Percentiles rank a stretch among this genome's conserved stretches.
Evolutionary conservation across 768 basidiomycete genomes (phyloP).

Genomic region (Jaapia argillacea): DNA sequence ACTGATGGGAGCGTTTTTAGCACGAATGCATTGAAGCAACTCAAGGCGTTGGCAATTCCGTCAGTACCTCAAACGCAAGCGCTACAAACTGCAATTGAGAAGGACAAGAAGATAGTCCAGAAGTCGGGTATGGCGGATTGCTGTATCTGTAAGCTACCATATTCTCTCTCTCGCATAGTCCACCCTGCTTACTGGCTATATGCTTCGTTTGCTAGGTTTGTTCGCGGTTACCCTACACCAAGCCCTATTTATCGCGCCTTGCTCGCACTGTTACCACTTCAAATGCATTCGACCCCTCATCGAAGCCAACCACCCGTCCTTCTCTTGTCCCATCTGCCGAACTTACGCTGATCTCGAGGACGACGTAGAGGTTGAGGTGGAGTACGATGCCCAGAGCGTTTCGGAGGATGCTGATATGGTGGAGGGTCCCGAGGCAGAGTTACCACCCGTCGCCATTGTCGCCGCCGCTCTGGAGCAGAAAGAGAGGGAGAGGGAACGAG

Average conservation of each 20-base stretch:
- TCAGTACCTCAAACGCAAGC: constrained; percentile 13
- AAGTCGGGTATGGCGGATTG: constrained; percentile 62
- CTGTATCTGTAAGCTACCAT: constrained; percentile 70
- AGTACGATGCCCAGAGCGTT: constrained; percentile 18
- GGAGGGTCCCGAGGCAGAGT: no score
- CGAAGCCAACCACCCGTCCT: constrained; percentile 82
- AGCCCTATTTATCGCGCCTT: constrained; percentile 95
- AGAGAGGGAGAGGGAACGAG: constrained; percentile 1
- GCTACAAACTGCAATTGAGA: constrained; percentile 8
- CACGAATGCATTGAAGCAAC: constrained; percentile 70
- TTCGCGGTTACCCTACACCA: constrained; percentile 92
- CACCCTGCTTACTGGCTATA: constrained; percentile 2
- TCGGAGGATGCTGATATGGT: constrained; percentile 10
- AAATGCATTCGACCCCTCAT: constrained; percentile 94
- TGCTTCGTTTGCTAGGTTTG: constrained; percentile 34
- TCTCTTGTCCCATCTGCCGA: constrained; percentile 91
- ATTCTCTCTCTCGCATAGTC: constrained; percentile 6
- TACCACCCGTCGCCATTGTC: no score
- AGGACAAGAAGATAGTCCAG: constrained; percentile 14
- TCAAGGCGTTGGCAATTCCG: constrained; percentile 54
- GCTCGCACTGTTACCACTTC: constrained; percentile 93
- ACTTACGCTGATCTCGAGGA: constrained; percentile 94
- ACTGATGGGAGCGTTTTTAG: no score
- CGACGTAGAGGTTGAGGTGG: constrained; percentile 73
- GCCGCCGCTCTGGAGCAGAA: constrained; percentile 1